Evolutionary conservation across 2,329 filamentous ascomycete species (phyloP).

Genomic region (Neonectria hederae): DNA sequence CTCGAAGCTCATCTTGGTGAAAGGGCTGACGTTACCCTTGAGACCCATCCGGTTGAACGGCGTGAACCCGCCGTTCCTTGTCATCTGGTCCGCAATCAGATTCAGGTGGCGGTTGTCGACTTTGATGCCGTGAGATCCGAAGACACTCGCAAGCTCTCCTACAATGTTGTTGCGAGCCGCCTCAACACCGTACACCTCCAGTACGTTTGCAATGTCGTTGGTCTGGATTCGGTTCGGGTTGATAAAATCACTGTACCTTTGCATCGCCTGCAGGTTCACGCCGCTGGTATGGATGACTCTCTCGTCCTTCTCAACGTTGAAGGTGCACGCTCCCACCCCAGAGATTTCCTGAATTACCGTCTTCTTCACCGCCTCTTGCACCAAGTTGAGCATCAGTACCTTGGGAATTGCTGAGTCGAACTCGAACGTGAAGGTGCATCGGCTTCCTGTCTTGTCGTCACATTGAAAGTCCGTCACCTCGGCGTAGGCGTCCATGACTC

Average conservation of each 20-base stretch:
- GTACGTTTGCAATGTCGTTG: constrained; percentile 90
- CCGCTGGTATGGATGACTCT: constrained; percentile 80
- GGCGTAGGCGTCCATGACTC: constrained; percentile 69
- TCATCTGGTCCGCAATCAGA: constrained; percentile 98
- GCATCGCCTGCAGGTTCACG: constrained; percentile 91
- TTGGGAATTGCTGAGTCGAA: constrained; percentile 86
- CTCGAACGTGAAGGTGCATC: constrained; percentile 84
- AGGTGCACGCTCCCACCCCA: constrained; percentile 76
- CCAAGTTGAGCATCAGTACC: constrained; percentile 89
- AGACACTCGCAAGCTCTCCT: constrained; percentile 84
- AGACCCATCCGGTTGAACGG: constrained; percentile 94
- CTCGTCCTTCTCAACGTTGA: constrained; percentile 65
- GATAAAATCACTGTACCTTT: constrained; percentile 84
- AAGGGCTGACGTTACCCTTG: constrained; percentile 83
- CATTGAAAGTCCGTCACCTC: constrained; percentile 83
- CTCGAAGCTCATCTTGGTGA: constrained; percentile 99
- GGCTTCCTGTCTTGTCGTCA: constrained; percentile 76
- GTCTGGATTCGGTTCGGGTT: constrained; percentile 87
- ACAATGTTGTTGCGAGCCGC: constrained; percentile 90
- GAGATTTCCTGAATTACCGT: constrained; percentile 89
- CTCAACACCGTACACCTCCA: constrained; percentile 90
- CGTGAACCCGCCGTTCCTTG: constrained; percentile 86
- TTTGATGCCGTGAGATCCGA: constrained; percentile 88
- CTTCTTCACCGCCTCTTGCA: constrained; percentile 81
- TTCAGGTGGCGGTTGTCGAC: constrained; percentile 94